Base-by-base conservation (phyloP, 2,329 filamentous ascomycete species). In the Incumbomyces delicatus region DNA sequence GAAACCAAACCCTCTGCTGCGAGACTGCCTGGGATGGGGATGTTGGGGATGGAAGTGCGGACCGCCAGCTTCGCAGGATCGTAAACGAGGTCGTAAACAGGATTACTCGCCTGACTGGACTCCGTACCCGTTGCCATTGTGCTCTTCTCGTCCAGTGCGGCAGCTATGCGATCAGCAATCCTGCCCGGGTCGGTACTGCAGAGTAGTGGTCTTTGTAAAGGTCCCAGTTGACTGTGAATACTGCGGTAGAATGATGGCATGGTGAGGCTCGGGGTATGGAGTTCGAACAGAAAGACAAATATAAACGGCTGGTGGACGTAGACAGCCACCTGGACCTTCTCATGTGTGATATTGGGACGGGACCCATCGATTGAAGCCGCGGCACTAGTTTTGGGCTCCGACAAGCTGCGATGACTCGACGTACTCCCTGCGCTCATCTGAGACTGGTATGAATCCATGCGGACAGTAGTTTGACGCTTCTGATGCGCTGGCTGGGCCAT, bases 21-120 rank as follows among this genome's bases (percentile, higher is more conserved):
- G 20, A 56, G 51, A 22, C 52, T 55, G 41, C 66, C 70, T 1
- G 76, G 74, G 17, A 75, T 68, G 1, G 78, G 77, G 44, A 83
- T 81, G 52, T 81, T 80, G 6, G 79, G 78, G 14, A 83, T 70
- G n/a, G 72, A 77, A 16, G 76, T 76, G 48, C 78, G 76, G 3
- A 81, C 63, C 0, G 77, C 79, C 1, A 78, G 60, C 29, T 73
- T 74, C 6, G 66, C 63, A 1, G 78, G 76, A 57, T 82, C 78
- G 57, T 74, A 81, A 38, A 81, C 69, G 7, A 82, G 66, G 53
- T 81, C 76, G 60, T 75, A 78, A 34, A 82, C 73, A 10, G 52
- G 48, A 34, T 38, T 43, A 5, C 10, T 32, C 10, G 72, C 70
- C 27, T 66, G 62, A 16, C 60, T 56, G 37, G 62, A 63, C 42